phyloP scores from a whole-genome alignment of 78 protist genomes.

The Tieghemostelium lacteum region DNA sequence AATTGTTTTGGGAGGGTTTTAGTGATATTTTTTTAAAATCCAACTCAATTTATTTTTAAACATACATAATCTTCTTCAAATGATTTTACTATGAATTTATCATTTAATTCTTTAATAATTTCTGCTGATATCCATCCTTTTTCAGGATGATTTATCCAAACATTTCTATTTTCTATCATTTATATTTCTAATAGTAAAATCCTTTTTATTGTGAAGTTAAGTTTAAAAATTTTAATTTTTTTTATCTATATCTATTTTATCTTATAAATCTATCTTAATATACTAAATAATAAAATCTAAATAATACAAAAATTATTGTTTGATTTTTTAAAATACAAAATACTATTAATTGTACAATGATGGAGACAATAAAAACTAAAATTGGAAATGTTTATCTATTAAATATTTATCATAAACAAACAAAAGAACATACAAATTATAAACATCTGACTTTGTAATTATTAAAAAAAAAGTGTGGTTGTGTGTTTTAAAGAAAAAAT shows the following conservation, averaged over 20 bases:
- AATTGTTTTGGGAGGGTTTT: background rate
- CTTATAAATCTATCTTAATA: no score
- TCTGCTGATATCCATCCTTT: slow-evolving; percentile 71
- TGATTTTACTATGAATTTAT: background rate
- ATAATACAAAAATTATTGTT: background rate
- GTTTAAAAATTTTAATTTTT: background rate
- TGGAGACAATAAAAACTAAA: no score
- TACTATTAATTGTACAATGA: no score
- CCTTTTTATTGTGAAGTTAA: background rate
- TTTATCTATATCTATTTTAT: background rate
- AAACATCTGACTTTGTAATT: background rate
- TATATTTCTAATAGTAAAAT: no score
- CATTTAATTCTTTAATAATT: slow-evolving; percentile 9
- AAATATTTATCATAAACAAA: background rate
- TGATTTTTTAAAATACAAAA: no score
- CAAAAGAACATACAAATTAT: background rate
- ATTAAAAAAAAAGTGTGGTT: background rate
- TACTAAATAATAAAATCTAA: no score
- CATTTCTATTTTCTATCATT: slow-evolving; percentile 14
- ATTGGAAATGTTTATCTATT: no score
- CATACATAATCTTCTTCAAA: slow-evolving; percentile 40
- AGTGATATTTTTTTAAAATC: background rate
- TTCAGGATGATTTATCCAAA: slow-evolving; percentile 35
- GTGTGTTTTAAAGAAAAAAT: background rate
- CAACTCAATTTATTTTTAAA: background rate